Conservation (phyloP, 2,329 filamentous ascomycete species). For the Monilinia vaccinii-corymbosi region DNA sequence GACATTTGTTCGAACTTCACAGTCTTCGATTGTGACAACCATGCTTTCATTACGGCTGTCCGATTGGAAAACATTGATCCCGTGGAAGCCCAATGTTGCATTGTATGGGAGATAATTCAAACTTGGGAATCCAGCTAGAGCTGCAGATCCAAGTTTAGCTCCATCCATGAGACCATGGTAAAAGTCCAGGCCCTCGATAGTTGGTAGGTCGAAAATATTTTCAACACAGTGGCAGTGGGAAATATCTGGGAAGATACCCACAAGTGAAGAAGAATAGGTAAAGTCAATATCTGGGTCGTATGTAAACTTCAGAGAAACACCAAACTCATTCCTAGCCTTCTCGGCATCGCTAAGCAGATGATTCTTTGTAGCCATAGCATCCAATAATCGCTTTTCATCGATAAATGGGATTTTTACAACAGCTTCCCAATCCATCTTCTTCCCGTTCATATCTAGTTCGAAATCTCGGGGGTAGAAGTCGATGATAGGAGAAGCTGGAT, state of each 20-base stretch:
- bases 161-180: conserved; percentile 77
- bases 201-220: conserved; percentile 92
- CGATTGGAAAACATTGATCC: conserved; percentile 89
- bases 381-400: conserved; percentile 75
- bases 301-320: conserved; percentile 86
- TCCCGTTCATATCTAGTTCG: conserved; percentile 97
- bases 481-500: conserved; percentile 80
- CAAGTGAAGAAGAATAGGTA: conserved; percentile 77
- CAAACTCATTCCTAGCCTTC: conserved; percentile 78
- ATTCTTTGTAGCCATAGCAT: conserved; percentile 81
- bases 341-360: conserved; percentile 68
- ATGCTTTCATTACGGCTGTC: conserved; percentile 96
- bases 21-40: conserved; percentile 73
- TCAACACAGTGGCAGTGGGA: conserved; percentile 82
- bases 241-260: conserved; percentile 85
- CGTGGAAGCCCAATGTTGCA: conserved; percentile 75
- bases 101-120: conserved; percentile 78
- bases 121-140: conserved; percentile 90
- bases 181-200: conserved; percentile 80
- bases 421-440: conserved; percentile 99
- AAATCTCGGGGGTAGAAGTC: conserved; percentile 98
- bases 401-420: conserved; percentile 99
- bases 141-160: conserved; percentile 69
- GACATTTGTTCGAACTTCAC: conserved; percentile 60
- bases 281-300: conserved; percentile 72